A percentile compares a stretch with the other conserved stretches of the same genome.
phyloP scores from a whole-genome alignment of 495 filamentous ascomycete genomes.

The Oidiodendron maius region DNA sequence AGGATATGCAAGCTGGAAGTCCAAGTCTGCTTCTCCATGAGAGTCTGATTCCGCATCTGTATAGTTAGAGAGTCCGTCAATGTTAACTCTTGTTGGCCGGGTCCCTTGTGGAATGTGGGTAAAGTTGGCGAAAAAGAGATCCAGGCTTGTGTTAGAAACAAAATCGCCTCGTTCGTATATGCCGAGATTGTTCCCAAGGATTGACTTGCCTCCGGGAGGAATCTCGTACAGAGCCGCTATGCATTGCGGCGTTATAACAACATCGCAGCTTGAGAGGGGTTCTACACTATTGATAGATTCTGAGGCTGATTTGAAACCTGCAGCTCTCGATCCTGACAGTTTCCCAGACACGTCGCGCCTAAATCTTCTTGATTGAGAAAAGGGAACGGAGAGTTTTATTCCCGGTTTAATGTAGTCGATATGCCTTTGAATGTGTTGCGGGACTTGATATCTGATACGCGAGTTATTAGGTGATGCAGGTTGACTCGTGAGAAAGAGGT shows the following conservation, averaged over 20 bases:
- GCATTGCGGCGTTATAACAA: constrained; percentile 9
- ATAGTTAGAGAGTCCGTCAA: not conserved
- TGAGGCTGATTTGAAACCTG: not conserved
- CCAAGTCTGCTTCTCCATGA: constrained; percentile 7
- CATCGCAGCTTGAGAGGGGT: not conserved
- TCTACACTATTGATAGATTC: no score
- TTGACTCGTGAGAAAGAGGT: no score
- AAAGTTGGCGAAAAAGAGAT: constrained; percentile 51
- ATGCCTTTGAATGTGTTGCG: constrained; percentile 7
- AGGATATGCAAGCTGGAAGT: constrained; percentile 10
- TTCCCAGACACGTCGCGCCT: constrained; percentile 1
- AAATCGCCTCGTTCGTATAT: constrained; percentile 28
- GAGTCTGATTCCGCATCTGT: not conserved
- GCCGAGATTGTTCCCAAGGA: constrained; percentile 22
- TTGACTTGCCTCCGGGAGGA: constrained; percentile 2
- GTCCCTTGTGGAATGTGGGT: constrained; percentile 28
- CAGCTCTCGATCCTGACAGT: no score
- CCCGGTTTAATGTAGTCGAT: constrained; percentile 17
- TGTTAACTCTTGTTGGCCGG: constrained; percentile 6
- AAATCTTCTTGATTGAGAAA: not conserved
- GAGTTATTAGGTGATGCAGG: no score
- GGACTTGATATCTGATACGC: constrained; percentile 11
- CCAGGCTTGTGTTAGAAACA: constrained; percentile 46
- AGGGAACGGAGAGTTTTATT: constrained; percentile 12
- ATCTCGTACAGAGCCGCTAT: constrained; percentile 23